These are phyloP conservation scores for Hygrocybe coccinea DNA, from an alignment of 768 basidiomycete species.

Conservation along the genomic window DNA sequence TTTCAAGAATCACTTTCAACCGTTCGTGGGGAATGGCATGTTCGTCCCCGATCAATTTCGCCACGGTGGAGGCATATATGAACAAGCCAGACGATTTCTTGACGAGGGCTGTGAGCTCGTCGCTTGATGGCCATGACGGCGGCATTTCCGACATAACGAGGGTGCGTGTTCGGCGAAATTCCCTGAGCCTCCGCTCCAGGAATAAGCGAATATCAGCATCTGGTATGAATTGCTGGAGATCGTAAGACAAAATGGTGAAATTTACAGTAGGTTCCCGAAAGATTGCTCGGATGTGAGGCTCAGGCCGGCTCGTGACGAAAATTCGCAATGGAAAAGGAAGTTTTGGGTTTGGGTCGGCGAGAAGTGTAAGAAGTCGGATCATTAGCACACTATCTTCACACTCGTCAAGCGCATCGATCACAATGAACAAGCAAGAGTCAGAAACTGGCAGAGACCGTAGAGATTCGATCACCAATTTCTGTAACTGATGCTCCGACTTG, in stretches of 20 bases:
- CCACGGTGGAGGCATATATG: background rate
- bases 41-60: conserved; percentile 5
- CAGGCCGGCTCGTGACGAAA: conserved; percentile 9
- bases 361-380: background rate
- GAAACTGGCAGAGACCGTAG: background rate
- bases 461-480: background rate
- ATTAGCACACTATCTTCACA: background rate
- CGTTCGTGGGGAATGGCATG: conserved; percentile 7
- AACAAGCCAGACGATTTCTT: conserved; percentile 1
- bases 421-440: background rate
- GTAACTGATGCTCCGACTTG: background rate
- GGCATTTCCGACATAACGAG: background rate
- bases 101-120: background rate
- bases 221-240: background rate
- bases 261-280: background rate
- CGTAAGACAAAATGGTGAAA: background rate
- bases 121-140: background rate
- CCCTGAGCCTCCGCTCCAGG: background rate
- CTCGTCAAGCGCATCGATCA: conserved; percentile 8
- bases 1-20: conserved; percentile 8
- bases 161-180: background rate
- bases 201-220: conserved; percentile 1
- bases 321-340: conserved; percentile 7
- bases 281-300: conserved; percentile 4
- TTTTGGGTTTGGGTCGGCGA: conserved; percentile 13